These are phyloP conservation scores for Theileria parva DNA, from an alignment of 169 alveolate genomes.

Conservation along the genomic window DNA sequence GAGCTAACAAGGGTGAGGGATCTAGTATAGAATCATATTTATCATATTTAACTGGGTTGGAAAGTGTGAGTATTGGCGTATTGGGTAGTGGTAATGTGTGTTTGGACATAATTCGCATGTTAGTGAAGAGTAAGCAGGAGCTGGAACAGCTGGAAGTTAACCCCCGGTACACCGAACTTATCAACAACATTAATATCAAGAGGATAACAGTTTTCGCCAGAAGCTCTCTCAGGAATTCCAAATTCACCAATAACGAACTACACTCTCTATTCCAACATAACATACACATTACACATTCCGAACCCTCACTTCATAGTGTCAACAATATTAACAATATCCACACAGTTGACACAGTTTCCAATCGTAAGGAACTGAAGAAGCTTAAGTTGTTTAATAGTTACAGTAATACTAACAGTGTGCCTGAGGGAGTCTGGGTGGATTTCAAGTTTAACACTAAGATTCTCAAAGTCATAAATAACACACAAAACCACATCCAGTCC, in stretches of 20 bases:
- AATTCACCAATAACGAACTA: constrained; percentile 53
- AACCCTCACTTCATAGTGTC: no score
- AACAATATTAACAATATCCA: background rate
- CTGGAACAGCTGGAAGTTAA: background rate
- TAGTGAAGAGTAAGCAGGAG: constrained; percentile 19
- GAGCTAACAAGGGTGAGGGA: no score
- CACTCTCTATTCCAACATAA: background rate
- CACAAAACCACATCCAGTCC: no score
- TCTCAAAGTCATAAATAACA: no score
- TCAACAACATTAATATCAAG: background rate
- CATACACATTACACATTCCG: no score
- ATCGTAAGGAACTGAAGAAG: background rate
- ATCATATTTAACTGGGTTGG: background rate
- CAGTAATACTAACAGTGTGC: background rate
- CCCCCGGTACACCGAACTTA: background rate
- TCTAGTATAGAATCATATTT: constrained; percentile 15
- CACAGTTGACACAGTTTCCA: background rate
- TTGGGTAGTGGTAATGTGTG: constrained; percentile 89
- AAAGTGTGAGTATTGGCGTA: constrained; percentile 33
- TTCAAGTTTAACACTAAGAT: no score
- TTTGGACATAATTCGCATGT: constrained; percentile 80
- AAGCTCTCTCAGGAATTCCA: constrained; percentile 27
- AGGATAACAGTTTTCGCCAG: constrained; percentile 37
- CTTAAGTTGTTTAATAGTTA: background rate
- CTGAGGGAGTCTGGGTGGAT: background rate